phyloP scores from a whole-genome alignment of 2,329 filamentous ascomycete species.

The Periconia macrospinosa region DNA sequence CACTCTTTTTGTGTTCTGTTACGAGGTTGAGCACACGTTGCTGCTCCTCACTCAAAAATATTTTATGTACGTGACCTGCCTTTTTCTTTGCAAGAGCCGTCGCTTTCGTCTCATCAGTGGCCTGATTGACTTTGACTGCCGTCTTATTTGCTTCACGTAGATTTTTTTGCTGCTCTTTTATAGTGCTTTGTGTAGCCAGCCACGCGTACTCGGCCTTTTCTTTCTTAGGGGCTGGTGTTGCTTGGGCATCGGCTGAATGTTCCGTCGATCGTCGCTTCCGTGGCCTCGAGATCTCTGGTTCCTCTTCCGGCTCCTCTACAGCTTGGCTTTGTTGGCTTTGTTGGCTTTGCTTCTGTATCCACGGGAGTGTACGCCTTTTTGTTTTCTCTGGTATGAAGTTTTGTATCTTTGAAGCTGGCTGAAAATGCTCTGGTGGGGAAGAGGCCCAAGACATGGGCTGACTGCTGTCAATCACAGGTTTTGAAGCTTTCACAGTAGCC shows the following conservation, averaged over 20 bases:
- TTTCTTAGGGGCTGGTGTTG: conserved; percentile 50
- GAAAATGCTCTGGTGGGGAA: conserved; percentile 56
- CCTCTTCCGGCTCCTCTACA: conserved; percentile 18
- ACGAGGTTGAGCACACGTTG: conserved; percentile 81
- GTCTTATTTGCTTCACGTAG: conserved; percentile 65
- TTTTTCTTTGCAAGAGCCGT: conserved; percentile 49
- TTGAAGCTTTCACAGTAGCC: conserved; percentile 32
- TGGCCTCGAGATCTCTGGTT: conserved; percentile 18
- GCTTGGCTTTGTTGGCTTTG: conserved; percentile 20
- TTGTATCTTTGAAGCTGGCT: conserved; percentile 24
- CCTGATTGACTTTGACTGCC: conserved; percentile 42
- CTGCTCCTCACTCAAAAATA: conserved; percentile 85
- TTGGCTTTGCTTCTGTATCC: conserved; percentile 46
- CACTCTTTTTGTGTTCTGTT: conserved; percentile 76
- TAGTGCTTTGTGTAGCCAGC: conserved; percentile 72
- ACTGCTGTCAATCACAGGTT: conserved; percentile 49
- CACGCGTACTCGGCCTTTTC: conserved; percentile 54
- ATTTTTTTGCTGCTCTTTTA: conserved; percentile 78
- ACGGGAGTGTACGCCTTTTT: conserved; percentile 71
- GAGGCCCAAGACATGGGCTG: conserved; percentile 72
- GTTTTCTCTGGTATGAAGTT: conserved; percentile 41
- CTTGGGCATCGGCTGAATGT: conserved; percentile 37
- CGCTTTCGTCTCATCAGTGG: conserved; percentile 50
- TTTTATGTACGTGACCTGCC: conserved; percentile 52
- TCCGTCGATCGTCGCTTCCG: conserved; percentile 37